Evolutionary conservation across 2,329 filamentous ascomycete genomes (phyloP).

Genomic region (Diaporthe batatas): DNA sequence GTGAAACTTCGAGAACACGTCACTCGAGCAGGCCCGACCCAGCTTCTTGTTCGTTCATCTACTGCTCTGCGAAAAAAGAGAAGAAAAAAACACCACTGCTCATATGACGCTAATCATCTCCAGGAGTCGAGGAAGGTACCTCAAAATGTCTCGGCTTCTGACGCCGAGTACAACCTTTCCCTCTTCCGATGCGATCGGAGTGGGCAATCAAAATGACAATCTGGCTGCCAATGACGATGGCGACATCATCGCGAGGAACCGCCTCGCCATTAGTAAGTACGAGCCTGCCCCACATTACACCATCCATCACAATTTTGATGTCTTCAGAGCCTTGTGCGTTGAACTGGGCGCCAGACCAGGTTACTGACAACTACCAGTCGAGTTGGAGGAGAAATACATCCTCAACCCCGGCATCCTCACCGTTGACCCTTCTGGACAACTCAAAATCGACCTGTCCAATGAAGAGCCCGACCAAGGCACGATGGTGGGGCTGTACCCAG

Average conservation of each 20-base stretch:
- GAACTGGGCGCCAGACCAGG: not conserved
- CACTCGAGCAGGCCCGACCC: not conserved
- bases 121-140: not conserved
- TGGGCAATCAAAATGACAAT: no score
- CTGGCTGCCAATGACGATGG: not conserved
- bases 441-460: not conserved
- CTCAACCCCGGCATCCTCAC: constrained; percentile 7
- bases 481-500: constrained; percentile 22
- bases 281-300: not conserved
- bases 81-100: not conserved
- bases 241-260: not conserved
- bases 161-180: not conserved
- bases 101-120: not conserved
- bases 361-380: not conserved
- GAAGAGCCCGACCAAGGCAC: constrained; percentile 36
- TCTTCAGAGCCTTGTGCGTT: no score
- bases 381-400: constrained; percentile 16
- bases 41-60: not conserved
- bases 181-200: not conserved
- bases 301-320: not conserved
- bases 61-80: not conserved
- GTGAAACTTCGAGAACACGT: not conserved
- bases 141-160: not conserved
- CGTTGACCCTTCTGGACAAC: constrained; percentile 5
- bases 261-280: constrained; percentile 1